Conservation (phyloP, 2,329 filamentous ascomycete genomes). For the Emericellopsis cladophorae region DNA sequence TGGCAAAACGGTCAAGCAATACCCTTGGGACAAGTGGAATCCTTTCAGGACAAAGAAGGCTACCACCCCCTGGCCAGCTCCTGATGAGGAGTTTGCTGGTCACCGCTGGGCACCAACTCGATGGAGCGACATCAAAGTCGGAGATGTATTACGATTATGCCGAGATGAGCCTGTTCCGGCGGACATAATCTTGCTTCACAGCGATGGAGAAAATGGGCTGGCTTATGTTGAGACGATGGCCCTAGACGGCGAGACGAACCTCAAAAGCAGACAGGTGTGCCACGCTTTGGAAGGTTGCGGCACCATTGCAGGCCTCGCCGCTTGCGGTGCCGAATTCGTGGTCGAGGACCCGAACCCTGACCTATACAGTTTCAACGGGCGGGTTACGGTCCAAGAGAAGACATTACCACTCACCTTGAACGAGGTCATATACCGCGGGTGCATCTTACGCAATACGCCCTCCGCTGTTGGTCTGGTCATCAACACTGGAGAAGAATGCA, state of each 20-base stretch:
- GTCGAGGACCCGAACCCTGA: conserved; percentile 69
- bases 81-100: conserved; percentile 49
- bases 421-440: conserved; percentile 79
- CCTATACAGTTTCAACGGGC: conserved; percentile 65
- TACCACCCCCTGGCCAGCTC: conserved; percentile 13
- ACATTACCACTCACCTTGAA: conserved; percentile 61
- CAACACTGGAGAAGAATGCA: conserved; percentile 84
- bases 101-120: conserved; percentile 35
- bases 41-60: conserved; percentile 17
- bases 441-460: conserved; percentile 69
- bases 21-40: conserved; percentile 14
- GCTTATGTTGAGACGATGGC: conserved; percentile 83
- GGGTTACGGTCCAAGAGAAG: conserved; percentile 43
- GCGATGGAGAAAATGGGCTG: conserved; percentile 62
- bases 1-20: conserved; percentile 10
- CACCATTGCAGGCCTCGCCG: conserved; percentile 38
- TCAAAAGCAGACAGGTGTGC: conserved; percentile 63
- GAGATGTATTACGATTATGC: conserved; percentile 32
- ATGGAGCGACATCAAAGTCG: conserved; percentile 35
- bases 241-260: conserved; percentile 69
- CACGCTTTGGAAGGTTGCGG: conserved; percentile 46
- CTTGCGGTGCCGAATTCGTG: conserved; percentile 49
- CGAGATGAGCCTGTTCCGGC: conserved; percentile 74
- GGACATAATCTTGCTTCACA: conserved; percentile 68
- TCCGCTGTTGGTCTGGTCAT: conserved; percentile 66